Evolutionary conservation across 495 filamentous ascomycete genomes (phyloP).

Genomic region (Platismatia glauca): DNA sequence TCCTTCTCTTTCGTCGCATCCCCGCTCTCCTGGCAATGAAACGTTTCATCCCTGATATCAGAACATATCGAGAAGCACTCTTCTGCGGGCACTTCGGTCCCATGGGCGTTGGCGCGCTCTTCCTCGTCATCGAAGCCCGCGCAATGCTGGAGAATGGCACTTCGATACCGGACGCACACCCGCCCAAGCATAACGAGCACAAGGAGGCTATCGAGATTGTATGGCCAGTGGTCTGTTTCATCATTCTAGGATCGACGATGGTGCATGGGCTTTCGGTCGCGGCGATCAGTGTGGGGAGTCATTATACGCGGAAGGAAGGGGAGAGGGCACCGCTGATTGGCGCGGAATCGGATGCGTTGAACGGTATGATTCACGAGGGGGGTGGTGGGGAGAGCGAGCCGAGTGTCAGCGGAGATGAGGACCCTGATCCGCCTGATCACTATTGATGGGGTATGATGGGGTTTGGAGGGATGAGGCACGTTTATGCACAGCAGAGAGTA

Average conservation of each 20-base stretch:
- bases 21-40: slow-evolving; percentile 38
- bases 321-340: slow-evolving; percentile 36
- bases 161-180: slow-evolving; percentile 28
- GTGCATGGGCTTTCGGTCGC: slow-evolving; percentile 40
- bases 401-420: slow-evolving; percentile 23
- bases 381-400: slow-evolving; percentile 31
- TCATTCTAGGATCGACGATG: slow-evolving; percentile 39
- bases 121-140: slow-evolving; percentile 43
- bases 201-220: slow-evolving; percentile 33
- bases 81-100: slow-evolving; percentile 46
- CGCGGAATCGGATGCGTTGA: slow-evolving; percentile 34
- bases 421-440: slow-evolving; percentile 4
- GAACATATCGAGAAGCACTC: slow-evolving; percentile 39
- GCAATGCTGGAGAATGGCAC: slow-evolving; percentile 37
- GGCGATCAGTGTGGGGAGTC: slow-evolving; percentile 35
- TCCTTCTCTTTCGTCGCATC: slow-evolving; percentile 39
- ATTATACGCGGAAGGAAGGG: slow-evolving; percentile 31
- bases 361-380: slow-evolving; percentile 37
- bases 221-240: slow-evolving; percentile 42
- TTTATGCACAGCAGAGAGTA: not conserved
- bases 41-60: slow-evolving; percentile 35
- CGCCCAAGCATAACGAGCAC: slow-evolving; percentile 26
- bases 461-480: not conserved
- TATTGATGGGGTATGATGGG: not conserved
- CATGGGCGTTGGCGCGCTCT: slow-evolving; percentile 44